phyloP scores from a whole-genome alignment of 2,329 filamentous ascomycete genomes.

The Lachnellula subtilissima region DNA sequence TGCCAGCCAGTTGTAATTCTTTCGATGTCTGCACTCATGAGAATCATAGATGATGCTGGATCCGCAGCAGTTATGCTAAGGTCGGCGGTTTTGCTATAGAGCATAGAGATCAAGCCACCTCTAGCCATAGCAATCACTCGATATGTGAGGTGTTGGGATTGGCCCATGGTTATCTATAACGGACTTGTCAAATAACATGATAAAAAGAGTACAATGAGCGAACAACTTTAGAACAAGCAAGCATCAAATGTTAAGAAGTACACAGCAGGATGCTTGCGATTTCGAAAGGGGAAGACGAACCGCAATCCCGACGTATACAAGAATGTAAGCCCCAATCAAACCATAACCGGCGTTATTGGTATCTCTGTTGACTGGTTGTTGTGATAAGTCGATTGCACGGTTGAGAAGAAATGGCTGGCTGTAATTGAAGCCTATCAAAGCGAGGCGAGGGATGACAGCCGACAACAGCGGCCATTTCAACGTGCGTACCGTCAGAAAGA shows the following conservation, averaged over 20 bases:
- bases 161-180: slow-evolving; percentile 1
- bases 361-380: background rate
- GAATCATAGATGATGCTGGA: slow-evolving; percentile 31
- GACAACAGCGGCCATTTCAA: slow-evolving; percentile 8
- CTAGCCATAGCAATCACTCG: slow-evolving; percentile 21
- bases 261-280: background rate
- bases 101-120: slow-evolving; percentile 22
- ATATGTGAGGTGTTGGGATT: slow-evolving; percentile 21
- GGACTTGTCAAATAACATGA: background rate
- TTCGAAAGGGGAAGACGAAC: background rate
- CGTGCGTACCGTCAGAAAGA: background rate
- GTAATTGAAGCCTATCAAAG: slow-evolving; percentile 14
- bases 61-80: slow-evolving; percentile 20
- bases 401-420: slow-evolving; percentile 11
- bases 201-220: no score
- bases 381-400: slow-evolving; percentile 2
- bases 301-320: slow-evolving; percentile 13
- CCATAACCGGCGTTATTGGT: slow-evolving; percentile 7
- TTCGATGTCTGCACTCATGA: slow-evolving; percentile 41
- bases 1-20: slow-evolving; percentile 27
- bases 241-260: background rate
- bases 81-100: slow-evolving; percentile 24
- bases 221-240: no score
- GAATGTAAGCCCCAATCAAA: slow-evolving; percentile 8
- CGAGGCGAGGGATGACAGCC: slow-evolving; percentile 14